Evolutionary conservation across 1,284 basidiomycete genomes (phyloP), one percentile per base, ranked within the genome.

Genomic region (Sanghuangporus baumii): DNA sequence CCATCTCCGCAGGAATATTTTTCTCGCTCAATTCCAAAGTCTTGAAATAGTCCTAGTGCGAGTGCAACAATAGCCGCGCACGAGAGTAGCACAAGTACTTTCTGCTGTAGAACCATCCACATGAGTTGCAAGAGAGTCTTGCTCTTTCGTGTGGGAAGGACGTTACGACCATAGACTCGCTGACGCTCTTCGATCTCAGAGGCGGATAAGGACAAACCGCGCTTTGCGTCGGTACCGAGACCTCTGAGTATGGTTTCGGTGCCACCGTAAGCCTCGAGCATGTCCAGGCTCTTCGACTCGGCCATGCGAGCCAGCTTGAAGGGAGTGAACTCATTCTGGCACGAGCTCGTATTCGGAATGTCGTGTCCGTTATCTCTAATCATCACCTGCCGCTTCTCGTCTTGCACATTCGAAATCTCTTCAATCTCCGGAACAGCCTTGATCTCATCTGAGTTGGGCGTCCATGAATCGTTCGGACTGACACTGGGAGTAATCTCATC

Each of bases 21-120:
- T 12, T 84, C 74, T 6, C 84, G 82, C 0, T 81, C 73, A 0
- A 87, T 85, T 12, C 94, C 95, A 70, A 98, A 89, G 71, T 94
- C 93, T 72, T 95, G 90, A 34, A 54, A 54, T 5, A 54, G 26
- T n/a, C 52, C 52, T 1, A 37, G 52, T 1, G 34, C 52, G 37
- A 99, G 82, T 3, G 96, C 97, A 52, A 98, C 83, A 59, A 93
- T 85, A 4, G 96, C 96, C 46, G 95, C 94, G 70, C 98, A 83
- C 37, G 89, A 91, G 50, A 98, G 82, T 59, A 99, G 76, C 67
- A 98, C 89, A 69, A 97, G 77, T 68, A 98, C 92, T 79, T 96
- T 97, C 77, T 98, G 96, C 76, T 96, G 93, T 71, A 98, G 79
- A 2, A 96, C 95, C 36, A 91, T 76, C 91, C 91, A 97, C 93